A percentile compares a stretch with the other conserved stretches of the same genome.
Evolutionary conservation across 441 rosid genomes (phyloP).

Genomic region (Jatropha podagrica): DNA sequence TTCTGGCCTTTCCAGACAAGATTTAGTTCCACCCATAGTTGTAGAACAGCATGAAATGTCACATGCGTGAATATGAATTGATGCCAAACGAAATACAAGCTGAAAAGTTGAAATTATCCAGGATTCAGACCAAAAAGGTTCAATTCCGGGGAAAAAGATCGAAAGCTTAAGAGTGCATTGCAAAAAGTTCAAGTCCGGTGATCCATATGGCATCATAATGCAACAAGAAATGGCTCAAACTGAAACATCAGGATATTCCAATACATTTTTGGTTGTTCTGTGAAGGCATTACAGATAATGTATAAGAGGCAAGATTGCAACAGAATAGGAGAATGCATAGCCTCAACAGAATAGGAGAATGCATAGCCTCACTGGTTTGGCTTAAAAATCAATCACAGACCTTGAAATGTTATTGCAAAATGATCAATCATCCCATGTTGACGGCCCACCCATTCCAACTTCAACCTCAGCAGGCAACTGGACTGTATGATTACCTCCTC

Average conservation of each 20-base stretch:
- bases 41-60: not conserved
- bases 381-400: not conserved
- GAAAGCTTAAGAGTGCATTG: not conserved
- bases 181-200: not conserved
- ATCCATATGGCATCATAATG: not conserved
- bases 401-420: not conserved
- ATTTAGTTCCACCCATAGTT: not conserved
- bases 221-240: not conserved
- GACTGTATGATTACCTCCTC: slow-evolving; percentile 24
- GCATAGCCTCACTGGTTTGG: not conserved
- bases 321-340: not conserved
- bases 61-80: not conserved
- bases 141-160: not conserved
- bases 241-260: too few species aligned
- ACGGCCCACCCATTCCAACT: slow-evolving; percentile 75
- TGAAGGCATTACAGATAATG: not conserved
- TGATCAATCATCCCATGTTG: slow-evolving; percentile 2
- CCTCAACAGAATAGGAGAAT: not conserved
- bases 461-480: slow-evolving; percentile 40
- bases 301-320: not conserved
- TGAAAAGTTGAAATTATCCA: not conserved
- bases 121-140: not conserved
- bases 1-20: too few species aligned
- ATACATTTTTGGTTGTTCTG: too few species aligned
- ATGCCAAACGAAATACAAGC: not conserved